These are phyloP conservation scores for Candida dajiaensis DNA, from an alignment of 805 yeast species.

Conservation along the genomic window DNA sequence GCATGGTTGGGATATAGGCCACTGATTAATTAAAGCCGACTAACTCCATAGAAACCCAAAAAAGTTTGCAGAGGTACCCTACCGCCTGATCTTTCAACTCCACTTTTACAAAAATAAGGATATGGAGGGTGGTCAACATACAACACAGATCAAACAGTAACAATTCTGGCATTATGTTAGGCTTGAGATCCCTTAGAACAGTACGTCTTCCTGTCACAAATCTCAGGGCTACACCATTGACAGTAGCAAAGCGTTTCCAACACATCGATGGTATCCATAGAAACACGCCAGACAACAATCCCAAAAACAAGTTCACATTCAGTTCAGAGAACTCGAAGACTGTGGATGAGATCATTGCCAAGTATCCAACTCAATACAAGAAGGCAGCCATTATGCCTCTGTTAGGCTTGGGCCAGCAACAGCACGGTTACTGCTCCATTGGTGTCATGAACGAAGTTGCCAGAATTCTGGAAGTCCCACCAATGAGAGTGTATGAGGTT, in stretches of 20 bases:
- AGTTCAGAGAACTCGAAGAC: conserved; percentile 53
- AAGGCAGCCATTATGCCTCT: conserved; percentile 87
- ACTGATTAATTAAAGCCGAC: too few relatives aligned
- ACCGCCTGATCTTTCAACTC: neutral
- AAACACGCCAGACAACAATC: conserved; percentile 63
- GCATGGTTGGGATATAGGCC: too few relatives aligned
- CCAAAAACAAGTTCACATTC: conserved; percentile 67
- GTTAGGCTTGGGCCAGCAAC: conserved; percentile 82
- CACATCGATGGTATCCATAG: conserved; percentile 52
- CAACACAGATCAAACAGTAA: neutral
- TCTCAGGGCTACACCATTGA: neutral
- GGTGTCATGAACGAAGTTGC: conserved; percentile 90
- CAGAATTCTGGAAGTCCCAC: conserved; percentile 78
- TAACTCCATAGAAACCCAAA: too few relatives aligned
- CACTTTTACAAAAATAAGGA: neutral
- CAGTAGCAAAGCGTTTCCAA: conserved; percentile 4
- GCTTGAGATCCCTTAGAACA: neutral
- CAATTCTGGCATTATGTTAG: neutral
- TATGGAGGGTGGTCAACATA: neutral
- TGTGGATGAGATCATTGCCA: conserved; percentile 69
- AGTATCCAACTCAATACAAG: conserved; percentile 82
- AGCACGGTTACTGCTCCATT: conserved; percentile 78
- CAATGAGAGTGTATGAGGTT: conserved; percentile 90
- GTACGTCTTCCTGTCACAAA: neutral
- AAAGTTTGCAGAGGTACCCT: neutral